phyloP scores from a whole-genome alignment of 352 stramenopile species.

The Elongisporangium anandrum region DNA sequence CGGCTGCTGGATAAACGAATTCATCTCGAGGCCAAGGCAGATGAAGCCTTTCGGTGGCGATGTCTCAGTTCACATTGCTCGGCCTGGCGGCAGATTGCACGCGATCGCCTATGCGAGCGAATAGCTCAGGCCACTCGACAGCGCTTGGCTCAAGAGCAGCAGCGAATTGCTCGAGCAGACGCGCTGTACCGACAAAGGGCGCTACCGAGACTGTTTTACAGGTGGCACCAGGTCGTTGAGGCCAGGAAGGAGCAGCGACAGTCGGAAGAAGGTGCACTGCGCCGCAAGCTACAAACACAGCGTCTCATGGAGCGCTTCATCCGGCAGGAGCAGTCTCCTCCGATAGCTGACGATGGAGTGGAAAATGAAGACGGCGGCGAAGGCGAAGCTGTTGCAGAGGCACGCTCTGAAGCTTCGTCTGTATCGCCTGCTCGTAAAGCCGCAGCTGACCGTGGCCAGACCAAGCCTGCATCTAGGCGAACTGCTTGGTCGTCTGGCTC shows the following conservation, averaged over 20 bases:
- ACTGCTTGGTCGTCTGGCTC: not conserved
- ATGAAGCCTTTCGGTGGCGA: constrained; percentile 16
- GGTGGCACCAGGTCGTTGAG: constrained; percentile 22
- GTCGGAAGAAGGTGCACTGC: constrained; percentile 15
- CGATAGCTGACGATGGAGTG: not conserved
- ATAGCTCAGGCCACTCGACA: constrained; percentile 11
- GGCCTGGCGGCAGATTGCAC: constrained; percentile 16
- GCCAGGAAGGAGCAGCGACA: constrained; percentile 23
- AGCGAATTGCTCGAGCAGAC: constrained; percentile 19
- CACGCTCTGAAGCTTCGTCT: not conserved
- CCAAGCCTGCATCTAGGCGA: not conserved
- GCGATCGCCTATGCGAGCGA: constrained; percentile 4
- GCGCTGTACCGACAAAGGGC: constrained; percentile 28
- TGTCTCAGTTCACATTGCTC: constrained; percentile 2
- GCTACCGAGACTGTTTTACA: constrained; percentile 48
- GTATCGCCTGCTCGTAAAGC: not conserved
- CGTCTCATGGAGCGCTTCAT: constrained; percentile 35
- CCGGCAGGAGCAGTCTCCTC: not conserved
- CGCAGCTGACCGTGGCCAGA: not conserved
- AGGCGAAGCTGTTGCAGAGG: not conserved
- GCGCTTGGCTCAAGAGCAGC: constrained; percentile 13
- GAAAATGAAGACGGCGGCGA: not conserved
- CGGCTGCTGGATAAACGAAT: not conserved
- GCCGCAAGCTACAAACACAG: constrained; percentile 30
- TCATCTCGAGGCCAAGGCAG: not conserved